Conservation (phyloP, 352 stramenopile species). For the Phytophthora pinifolia region DNA sequence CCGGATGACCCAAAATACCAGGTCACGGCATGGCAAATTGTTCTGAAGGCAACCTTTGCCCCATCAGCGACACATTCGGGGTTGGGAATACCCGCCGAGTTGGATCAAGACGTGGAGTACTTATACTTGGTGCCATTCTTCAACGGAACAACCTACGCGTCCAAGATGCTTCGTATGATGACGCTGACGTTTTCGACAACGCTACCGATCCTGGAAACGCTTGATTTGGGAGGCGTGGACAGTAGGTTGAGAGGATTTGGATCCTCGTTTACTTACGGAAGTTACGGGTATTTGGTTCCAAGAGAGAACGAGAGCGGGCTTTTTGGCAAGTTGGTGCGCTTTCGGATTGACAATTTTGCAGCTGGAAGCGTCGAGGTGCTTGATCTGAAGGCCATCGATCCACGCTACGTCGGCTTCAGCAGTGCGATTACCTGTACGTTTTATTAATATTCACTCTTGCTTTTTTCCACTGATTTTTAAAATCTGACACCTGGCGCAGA, state of each 20-base stretch:
- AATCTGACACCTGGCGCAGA: conserved; percentile 28
- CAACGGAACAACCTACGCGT: conserved; percentile 54
- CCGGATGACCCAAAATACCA: conserved; percentile 53
- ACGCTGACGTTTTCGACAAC: conserved; percentile 48
- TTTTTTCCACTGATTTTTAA: not conserved
- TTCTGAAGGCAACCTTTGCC: conserved; percentile 52
- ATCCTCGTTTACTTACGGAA: conserved; percentile 54
- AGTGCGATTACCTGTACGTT: conserved; percentile 58
- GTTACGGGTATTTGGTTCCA: conserved; percentile 72
- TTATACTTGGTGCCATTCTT: conserved; percentile 72
- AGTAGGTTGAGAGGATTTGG: conserved; percentile 51
- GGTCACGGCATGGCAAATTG: conserved; percentile 40
- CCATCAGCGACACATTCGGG: conserved; percentile 42
- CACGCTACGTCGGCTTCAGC: conserved; percentile 67
- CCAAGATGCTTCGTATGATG: conserved; percentile 56
- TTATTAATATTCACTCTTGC: not conserved
- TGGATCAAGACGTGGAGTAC: conserved; percentile 56
- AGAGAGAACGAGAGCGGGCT: conserved; percentile 55
- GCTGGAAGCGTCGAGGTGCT: conserved; percentile 44
- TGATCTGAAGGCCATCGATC: conserved; percentile 49
- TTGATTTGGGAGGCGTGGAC: conserved; percentile 51
- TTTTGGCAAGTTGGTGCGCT: conserved; percentile 62
- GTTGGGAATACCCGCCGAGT: conserved; percentile 32
- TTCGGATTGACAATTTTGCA: conserved; percentile 50
- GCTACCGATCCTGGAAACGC: conserved; percentile 49